Percentiles rank a stretch among this genome's conserved stretches.
Conservation (phyloP, 2,329 filamentous ascomycete species). For the Drechslerella dactyloides region DNA sequence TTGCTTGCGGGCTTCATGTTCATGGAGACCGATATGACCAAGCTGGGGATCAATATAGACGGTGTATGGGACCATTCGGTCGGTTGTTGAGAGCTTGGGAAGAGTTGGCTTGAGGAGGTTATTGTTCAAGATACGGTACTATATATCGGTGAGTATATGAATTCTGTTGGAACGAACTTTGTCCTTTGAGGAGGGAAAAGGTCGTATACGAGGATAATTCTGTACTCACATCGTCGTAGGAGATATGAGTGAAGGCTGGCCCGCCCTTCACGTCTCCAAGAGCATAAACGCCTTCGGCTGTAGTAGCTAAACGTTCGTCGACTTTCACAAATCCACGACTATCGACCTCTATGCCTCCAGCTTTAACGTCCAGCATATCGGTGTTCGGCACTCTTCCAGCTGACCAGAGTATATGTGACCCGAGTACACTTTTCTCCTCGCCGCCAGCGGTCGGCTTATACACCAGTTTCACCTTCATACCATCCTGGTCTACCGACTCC, state of each 20-base stretch:
- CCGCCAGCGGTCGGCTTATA: conserved; percentile 17
- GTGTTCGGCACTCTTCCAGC: conserved; percentile 64
- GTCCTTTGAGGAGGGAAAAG: no score
- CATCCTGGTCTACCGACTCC: conserved; percentile 12
- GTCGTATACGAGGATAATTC: no score
- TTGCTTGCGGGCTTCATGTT: conserved; percentile 57
- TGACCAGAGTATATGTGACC: conserved; percentile 63
- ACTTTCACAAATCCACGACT: conserved; percentile 60
- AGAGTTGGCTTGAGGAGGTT: conserved; percentile 59
- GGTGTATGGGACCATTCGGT: conserved; percentile 61
- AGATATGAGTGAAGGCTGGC: conserved; percentile 65
- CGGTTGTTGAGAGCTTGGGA: conserved; percentile 55
- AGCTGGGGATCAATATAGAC: conserved; percentile 66
- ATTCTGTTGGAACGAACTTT: no score
- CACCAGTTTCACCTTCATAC: conserved; percentile 19
- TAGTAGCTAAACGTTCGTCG: conserved; percentile 61
- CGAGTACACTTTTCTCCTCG: conserved; percentile 55
- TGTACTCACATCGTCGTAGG: conserved; percentile 62
- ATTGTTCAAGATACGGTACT: conserved; percentile 62
- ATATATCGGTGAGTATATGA: background rate
- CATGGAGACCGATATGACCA: conserved; percentile 63
- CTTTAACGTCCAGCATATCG: conserved; percentile 59
- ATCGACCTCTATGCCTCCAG: conserved; percentile 60
- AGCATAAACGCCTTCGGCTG: conserved; percentile 60
- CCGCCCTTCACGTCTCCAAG: conserved; percentile 64